phyloP scores from a whole-genome alignment of 2,329 filamentous ascomycete genomes.

The Cladophialophora carrionii region DNA sequence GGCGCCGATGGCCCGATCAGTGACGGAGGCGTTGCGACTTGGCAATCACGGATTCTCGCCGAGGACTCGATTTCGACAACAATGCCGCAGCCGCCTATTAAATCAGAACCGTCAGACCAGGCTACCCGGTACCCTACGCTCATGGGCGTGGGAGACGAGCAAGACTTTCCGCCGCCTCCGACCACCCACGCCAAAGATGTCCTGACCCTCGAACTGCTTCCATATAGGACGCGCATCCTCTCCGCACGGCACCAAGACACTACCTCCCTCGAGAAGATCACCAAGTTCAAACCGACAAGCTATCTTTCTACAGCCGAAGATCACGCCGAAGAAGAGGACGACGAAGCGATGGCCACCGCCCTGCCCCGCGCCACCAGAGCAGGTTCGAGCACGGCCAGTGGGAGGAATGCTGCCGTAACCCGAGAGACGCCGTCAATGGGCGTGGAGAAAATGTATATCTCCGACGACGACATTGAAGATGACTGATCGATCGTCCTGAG shows the following conservation, averaged over 20 bases:
- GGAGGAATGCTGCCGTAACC: not conserved
- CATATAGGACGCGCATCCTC: slow-evolving; percentile 74
- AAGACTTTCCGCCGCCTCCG: slow-evolving; percentile 40
- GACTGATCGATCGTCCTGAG: slow-evolving; percentile 43
- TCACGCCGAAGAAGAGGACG: slow-evolving; percentile 48
- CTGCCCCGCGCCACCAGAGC: not conserved
- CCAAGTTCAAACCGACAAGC: slow-evolving; percentile 55
- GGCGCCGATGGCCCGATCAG: slow-evolving; percentile 37
- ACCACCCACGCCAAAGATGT: slow-evolving; percentile 64
- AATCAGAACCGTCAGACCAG: slow-evolving; percentile 7
- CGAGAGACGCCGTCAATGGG: slow-evolving; percentile 46
- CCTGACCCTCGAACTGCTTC: slow-evolving; percentile 80
- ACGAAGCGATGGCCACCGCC: slow-evolving; percentile 47
- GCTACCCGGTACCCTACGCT: not conserved
- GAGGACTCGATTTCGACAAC: not conserved
- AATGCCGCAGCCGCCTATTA: not conserved
- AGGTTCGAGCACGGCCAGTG: not conserved
- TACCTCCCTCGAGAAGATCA: slow-evolving; percentile 68
- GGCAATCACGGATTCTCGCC: slow-evolving; percentile 39
- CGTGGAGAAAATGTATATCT: slow-evolving; percentile 70
- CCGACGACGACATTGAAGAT: slow-evolving; percentile 85
- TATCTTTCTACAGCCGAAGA: slow-evolving; percentile 46
- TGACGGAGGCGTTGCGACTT: slow-evolving; percentile 44
- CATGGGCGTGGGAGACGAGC: slow-evolving; percentile 16
- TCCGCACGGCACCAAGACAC: slow-evolving; percentile 46